Conservation (phyloP, 139 green algal genomes). For the Penium margaritaceum region DNA sequence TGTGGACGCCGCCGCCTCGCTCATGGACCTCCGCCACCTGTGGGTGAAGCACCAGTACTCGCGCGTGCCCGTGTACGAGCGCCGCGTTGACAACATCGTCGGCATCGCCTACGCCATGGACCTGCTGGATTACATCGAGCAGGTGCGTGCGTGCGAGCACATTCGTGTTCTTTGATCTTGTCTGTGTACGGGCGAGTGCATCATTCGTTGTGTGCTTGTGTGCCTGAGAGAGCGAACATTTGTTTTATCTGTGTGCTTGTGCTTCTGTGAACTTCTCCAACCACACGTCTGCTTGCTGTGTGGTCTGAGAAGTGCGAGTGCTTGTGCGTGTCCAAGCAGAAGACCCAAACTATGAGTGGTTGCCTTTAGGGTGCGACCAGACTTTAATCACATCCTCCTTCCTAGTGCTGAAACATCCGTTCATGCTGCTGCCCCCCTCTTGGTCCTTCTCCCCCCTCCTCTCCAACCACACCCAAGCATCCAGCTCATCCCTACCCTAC, state of each 20-base stretch:
- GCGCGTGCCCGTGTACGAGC: slow-evolving; percentile 49
- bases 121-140: slow-evolving; percentile 48
- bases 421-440: background rate
- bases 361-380: background rate
- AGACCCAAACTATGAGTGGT: background rate
- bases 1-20: slow-evolving; percentile 25
- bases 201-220: background rate
- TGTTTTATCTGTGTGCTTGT: background rate
- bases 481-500: background rate
- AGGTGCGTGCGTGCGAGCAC: slow-evolving; percentile 4
- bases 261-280: too few species aligned
- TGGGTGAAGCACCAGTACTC: slow-evolving; percentile 50
- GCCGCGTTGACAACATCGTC: slow-evolving; percentile 53
- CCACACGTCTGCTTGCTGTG: too few species aligned
- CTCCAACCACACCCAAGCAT: background rate
- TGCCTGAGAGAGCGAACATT: background rate
- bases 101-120: slow-evolving; percentile 50
- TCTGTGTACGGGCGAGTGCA: background rate
- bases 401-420: background rate
- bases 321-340: background rate
- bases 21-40: slow-evolving; percentile 45
- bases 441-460: background rate
- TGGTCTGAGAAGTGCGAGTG: background rate
- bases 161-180: background rate
- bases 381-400: too few species aligned